Evolutionary conservation across 331 rosid species (phyloP), one percentile per base, ranked within the genome.

Genomic region (Quercus tomentella): DNA sequence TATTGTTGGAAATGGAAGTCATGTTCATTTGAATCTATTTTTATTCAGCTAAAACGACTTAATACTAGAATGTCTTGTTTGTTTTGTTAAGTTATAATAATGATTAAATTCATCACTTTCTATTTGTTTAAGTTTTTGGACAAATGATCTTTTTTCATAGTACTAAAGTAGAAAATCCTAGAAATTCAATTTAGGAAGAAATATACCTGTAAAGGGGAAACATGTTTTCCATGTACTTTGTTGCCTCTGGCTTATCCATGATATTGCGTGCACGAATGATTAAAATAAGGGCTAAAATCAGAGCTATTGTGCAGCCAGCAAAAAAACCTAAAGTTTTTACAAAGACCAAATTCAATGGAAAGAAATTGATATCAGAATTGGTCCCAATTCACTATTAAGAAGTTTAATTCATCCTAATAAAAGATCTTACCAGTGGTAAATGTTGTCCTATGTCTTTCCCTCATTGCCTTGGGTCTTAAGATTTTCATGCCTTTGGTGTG

Each of bases 151-250:
- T 37, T 37, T 37, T 2, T 37, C 3, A 37, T 37, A 3, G 12
- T 37, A 37, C 8, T 37, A 37, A 3, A 37, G 45, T 7, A 8
- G 3, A 37, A 37, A 37, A 37, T 37, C 45, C 16, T 45, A 45
- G 16, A 2, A 10, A 45, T 49, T 49, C 17, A 70, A 43, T 45
- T 60, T 61, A n/a, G 26, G 66, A 51, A 49, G 17, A 31, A 30
- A 51, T 58, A 51, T 76, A 89, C 97, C 95, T 92, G 79, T 92
- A 87, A 15, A 92, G 87, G 15, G 97, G 97, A 71, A 90, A 90
- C 91, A 92, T 74, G 80, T 76, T 87, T 18, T 90, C 88, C 96
- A 92, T 90, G 81, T 92, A 90, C 75, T 77, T 45, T 0, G 72
- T 55, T 33, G 73, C 49, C 20, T 85, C 92, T 18, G 35, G 6